Percentiles rank a stretch among this genome's conserved stretches.
These are phyloP conservation scores for Calocybe gangraenosa DNA, from an alignment of 768 basidiomycete genomes.

Conservation along the genomic window DNA sequence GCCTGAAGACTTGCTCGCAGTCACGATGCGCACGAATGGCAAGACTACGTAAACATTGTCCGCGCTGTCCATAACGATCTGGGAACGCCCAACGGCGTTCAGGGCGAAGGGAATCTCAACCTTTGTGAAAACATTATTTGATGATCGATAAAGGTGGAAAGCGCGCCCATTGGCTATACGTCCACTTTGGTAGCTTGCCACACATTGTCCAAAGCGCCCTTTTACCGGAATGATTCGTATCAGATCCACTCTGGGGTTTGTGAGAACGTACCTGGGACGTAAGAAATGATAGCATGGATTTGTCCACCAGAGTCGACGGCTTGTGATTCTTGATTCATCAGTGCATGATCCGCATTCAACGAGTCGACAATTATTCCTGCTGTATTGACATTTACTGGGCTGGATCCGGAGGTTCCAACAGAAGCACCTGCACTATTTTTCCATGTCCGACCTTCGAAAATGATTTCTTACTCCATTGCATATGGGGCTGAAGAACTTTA, in stretches of 20 bases:
- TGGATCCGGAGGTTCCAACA: constrained; percentile 37
- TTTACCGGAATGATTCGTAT: constrained; percentile 1
- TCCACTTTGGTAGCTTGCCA: constrained; percentile 35
- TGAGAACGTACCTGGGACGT: constrained; percentile 35
- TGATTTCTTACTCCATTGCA: background rate
- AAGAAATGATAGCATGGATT: constrained; percentile 44
- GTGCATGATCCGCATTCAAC: constrained; percentile 41
- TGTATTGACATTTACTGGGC: constrained; percentile 38
- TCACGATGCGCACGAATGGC: constrained; percentile 38
- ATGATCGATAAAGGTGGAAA: constrained; percentile 39
- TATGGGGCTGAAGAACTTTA: background rate
- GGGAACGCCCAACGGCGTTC: constrained; percentile 39
- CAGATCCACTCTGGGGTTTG: background rate
- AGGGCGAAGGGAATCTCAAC: constrained; percentile 42
- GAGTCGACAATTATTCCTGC: constrained; percentile 40
- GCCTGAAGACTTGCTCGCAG: constrained; percentile 38
- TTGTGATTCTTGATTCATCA: constrained; percentile 53
- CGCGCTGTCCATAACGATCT: constrained; percentile 36
- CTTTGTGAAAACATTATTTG: constrained; percentile 39
- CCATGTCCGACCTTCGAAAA: constrained; percentile 36
- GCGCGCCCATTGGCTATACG: constrained; percentile 32
- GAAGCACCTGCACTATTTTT: constrained; percentile 35
- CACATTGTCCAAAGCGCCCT: constrained; percentile 45
- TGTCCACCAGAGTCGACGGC: constrained; percentile 40
- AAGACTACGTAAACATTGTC: constrained; percentile 44